Conservation (phyloP, 2,329 filamentous ascomycete genomes). For the Fusarium nelsonii region DNA sequence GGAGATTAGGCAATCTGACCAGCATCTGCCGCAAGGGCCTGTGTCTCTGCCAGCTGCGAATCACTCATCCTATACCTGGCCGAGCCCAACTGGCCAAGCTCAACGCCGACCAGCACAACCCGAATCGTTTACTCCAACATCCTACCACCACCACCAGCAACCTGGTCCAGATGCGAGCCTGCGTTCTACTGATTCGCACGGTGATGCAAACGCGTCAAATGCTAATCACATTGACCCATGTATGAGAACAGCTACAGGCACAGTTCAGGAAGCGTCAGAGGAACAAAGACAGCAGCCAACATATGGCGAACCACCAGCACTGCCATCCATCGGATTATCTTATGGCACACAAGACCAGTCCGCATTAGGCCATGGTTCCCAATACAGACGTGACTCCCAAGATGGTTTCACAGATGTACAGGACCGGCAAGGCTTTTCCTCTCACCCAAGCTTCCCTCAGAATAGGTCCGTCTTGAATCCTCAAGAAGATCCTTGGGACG, state of each 20-base stretch:
- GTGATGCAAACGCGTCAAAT: background rate
- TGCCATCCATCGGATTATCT: accelerated
- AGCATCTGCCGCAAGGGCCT: background rate
- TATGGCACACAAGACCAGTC: background rate
- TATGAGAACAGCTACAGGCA: no score
- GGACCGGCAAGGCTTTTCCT: no score
- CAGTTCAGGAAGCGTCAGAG: background rate
- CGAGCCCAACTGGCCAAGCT: background rate
- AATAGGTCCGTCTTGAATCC: no score
- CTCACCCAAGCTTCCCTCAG: no score
- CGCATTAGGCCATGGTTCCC: no score
- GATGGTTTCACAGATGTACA: background rate
- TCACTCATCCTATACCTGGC: no score
- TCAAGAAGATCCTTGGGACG: background rate
- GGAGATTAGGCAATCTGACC: no score
- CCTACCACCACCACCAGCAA: background rate
- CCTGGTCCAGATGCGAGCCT: no score
- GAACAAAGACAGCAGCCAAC: background rate
- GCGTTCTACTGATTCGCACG: background rate
- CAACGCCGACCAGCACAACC: background rate
- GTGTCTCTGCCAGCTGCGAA: background rate
- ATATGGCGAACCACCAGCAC: background rate
- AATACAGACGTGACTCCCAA: background rate
- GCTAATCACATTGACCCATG: background rate
- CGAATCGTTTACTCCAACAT: background rate